Conservation (phyloP, 352 stramenopile species). For the Globisporangium abappressorium region DNA sequence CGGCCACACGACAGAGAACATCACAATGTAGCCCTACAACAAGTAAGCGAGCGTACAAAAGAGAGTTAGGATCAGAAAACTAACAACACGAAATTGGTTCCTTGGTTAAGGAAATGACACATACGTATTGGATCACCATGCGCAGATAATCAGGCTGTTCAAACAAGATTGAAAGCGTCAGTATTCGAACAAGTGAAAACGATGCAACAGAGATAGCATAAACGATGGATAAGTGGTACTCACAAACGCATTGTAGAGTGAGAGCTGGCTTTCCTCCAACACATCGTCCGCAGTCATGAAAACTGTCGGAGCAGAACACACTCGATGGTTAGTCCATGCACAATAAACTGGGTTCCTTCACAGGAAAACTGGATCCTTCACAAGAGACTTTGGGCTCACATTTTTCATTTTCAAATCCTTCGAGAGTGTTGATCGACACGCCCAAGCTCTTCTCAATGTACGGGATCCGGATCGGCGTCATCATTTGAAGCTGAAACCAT, state of each 20-base stretch:
- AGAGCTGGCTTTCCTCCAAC: conserved; percentile 77
- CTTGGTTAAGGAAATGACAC: conserved; percentile 4
- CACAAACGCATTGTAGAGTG: conserved; percentile 82
- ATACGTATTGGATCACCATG: conserved; percentile 88
- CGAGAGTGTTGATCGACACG: conserved; percentile 68
- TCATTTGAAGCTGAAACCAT: conserved; percentile 71
- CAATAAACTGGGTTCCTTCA: neutral
- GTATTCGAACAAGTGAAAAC: no score
- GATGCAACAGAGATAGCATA: neutral
- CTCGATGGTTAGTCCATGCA: neutral
- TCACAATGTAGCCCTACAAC: conserved; percentile 80
- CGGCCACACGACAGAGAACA: conserved; percentile 87
- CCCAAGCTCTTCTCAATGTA: conserved; percentile 79
- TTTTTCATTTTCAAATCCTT: conserved; percentile 83
- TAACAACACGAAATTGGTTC: neutral
- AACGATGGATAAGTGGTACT: conserved; percentile 13
- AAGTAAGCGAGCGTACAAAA: conserved; percentile 9
- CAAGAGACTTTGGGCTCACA: conserved; percentile 34
- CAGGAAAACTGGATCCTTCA: neutral
- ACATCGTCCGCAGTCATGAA: conserved; percentile 87
- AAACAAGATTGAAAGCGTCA: neutral
- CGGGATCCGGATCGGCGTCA: conserved; percentile 85
- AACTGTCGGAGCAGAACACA: conserved; percentile 22
- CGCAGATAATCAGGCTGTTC: conserved; percentile 74
- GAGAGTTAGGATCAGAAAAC: neutral